These are phyloP conservation scores for Torulaspora indica DNA, from an alignment of 805 yeast genomes.

Conservation along the genomic window DNA sequence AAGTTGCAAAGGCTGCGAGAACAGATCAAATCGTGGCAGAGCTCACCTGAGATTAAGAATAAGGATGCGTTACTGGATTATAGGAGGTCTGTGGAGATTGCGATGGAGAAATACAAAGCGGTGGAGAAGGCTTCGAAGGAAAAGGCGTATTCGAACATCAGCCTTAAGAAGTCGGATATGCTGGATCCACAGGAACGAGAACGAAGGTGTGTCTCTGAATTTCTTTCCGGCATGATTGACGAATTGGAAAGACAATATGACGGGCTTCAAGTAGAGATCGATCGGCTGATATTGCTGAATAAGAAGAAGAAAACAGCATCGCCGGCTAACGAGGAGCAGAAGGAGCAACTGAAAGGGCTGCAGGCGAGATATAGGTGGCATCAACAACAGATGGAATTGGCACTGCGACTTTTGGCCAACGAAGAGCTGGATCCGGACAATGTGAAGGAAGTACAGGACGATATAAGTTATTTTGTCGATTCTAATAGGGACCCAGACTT, in stretches of 20 bases:
- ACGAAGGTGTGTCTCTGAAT: conserved; percentile 65
- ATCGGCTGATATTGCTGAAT: conserved; percentile 28
- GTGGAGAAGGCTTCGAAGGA: conserved; percentile 91
- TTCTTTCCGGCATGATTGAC: conserved; percentile 64
- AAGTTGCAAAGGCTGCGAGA: conserved; percentile 89
- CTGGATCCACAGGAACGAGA: conserved; percentile 78
- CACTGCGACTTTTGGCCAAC: conserved; percentile 73
- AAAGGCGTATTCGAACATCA: conserved; percentile 90
- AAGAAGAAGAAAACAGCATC: conserved; percentile 35
- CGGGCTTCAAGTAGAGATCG: conserved; percentile 54
- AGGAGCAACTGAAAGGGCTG: conserved; percentile 52
- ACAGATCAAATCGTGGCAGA: conserved; percentile 92
- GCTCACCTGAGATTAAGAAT: conserved; percentile 86
- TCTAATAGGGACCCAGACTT: conserved; percentile 87
- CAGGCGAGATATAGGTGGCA: conserved; percentile 77
- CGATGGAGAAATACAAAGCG: conserved; percentile 95
- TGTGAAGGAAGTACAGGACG: conserved; percentile 75
- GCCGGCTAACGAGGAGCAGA: conserved; percentile 30
- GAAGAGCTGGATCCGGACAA: conserved; percentile 75
- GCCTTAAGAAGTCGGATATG: conserved; percentile 60
- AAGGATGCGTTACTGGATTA: conserved; percentile 80
- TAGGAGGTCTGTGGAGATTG: conserved; percentile 60
- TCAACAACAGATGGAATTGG: conserved; percentile 69
- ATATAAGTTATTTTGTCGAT: conserved; percentile 86
- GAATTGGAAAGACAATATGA: conserved; percentile 81